Evolutionary conservation across 2,329 filamentous ascomycete species (phyloP).

Genomic region (Pseudopithomyces chartarum): DNA sequence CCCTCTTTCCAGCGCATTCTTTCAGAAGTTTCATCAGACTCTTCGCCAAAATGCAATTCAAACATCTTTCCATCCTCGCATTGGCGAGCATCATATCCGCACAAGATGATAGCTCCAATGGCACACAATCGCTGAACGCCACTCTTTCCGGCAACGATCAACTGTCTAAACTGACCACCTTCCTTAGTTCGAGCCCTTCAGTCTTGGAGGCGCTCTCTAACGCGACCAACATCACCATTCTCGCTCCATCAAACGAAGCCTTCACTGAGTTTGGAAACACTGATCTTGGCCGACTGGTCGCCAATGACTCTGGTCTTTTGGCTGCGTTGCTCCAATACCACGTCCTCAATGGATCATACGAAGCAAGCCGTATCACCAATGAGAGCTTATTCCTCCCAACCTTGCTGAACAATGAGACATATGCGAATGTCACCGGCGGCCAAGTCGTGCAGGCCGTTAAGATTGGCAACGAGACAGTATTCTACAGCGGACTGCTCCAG

Average conservation of each 20-base stretch:
- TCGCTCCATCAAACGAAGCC: conserved; percentile 62
- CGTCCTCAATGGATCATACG: conserved; percentile 59
- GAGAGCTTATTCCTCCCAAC: conserved; percentile 54
- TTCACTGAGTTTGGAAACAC: conserved; percentile 47
- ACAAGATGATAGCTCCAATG: conserved; percentile 23
- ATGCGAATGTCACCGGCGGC: conserved; percentile 63
- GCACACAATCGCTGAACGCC: conserved; percentile 34
- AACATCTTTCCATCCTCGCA: conserved; percentile 42
- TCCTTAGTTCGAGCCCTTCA: conserved; percentile 45
- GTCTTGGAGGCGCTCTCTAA: conserved; percentile 45
- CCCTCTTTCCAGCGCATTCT: neutral
- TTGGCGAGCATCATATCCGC: conserved; percentile 41
- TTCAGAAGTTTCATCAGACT: conserved; percentile 2
- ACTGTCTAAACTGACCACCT: conserved; percentile 38
- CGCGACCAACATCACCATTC: conserved; percentile 60
- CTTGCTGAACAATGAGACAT: conserved; percentile 57
- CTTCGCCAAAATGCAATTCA: conserved; percentile 44
- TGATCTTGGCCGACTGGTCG: conserved; percentile 33
- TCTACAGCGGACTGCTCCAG: conserved; percentile 59
- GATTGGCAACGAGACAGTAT: conserved; percentile 50
- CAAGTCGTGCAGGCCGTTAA: conserved; percentile 60
- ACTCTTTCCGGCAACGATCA: conserved; percentile 31
- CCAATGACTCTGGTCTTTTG: conserved; percentile 39
- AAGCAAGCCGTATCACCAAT: conserved; percentile 43
- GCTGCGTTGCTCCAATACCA: conserved; percentile 62